Percentiles rank a stretch among this genome's conserved stretches.
Conservation (phyloP, 371 early-diverging fungal genomes). For the Mucor indicus region DNA sequence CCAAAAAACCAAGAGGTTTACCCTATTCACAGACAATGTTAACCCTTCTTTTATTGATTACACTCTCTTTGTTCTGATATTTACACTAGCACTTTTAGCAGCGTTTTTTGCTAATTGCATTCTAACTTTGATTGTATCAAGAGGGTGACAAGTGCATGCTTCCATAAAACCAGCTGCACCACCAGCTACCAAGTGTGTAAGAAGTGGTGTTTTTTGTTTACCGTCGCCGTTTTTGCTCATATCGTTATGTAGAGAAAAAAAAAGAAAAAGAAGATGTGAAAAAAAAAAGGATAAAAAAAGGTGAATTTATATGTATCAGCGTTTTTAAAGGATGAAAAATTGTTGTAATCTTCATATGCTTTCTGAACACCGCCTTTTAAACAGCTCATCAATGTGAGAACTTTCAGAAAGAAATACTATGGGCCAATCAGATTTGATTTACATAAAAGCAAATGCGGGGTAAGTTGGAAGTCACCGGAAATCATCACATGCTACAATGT, state of each 20-base stretch:
- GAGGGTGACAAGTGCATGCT: conserved; percentile 92
- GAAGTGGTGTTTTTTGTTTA: conserved; percentile 43
- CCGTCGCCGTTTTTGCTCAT: conserved; percentile 42
- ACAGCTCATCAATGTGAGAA: neutral
- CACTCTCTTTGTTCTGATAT: conserved; percentile 4
- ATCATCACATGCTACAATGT: conserved; percentile 20
- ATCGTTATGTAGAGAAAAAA: neutral
- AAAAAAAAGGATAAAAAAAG: conserved; percentile 12
- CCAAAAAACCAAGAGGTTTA: conserved; percentile 67
- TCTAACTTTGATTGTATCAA: conserved; percentile 97
- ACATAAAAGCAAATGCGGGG: conserved; percentile 21
- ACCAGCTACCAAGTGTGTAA: conserved; percentile 83
- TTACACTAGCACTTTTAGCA: conserved; percentile 38
- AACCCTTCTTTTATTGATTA: no score
- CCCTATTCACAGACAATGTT: conserved; percentile 22
- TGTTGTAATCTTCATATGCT: conserved; percentile 34
- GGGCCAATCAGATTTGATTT: conserved; percentile 15
- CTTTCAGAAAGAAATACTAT: neutral
- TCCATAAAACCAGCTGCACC: conserved; percentile 95
- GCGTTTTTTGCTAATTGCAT: conserved; percentile 77
- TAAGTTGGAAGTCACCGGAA: conserved; percentile 23
- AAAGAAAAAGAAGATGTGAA: neutral
- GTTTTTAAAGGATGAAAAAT: neutral
- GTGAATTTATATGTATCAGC: conserved; percentile 4
- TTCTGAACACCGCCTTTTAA: conserved; percentile 13